Conservation (phyloP, 768 basidiomycete genomes). For the Macrolepiota fuliginosa region DNA sequence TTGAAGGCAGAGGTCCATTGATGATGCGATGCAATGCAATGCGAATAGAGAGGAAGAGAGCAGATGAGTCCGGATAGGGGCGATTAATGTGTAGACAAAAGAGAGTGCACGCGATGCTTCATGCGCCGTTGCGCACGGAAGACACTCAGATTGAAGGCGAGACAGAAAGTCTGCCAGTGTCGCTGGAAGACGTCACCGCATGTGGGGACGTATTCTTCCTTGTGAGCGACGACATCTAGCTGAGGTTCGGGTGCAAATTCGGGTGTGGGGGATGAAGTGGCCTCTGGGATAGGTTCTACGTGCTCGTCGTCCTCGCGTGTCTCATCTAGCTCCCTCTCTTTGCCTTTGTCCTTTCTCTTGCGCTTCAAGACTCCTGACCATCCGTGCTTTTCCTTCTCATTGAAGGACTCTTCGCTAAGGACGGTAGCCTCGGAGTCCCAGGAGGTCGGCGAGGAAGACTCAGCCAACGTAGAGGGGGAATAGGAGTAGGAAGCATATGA, state of each 20-base stretch:
- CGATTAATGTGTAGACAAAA: conserved; percentile 8
- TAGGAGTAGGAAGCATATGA: background rate
- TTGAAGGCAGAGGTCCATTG: background rate
- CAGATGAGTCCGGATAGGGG: background rate
- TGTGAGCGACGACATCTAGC: background rate
- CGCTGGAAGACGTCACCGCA: conserved; percentile 12
- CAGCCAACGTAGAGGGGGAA: conserved; percentile 4
- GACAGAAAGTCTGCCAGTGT: conserved; percentile 12
- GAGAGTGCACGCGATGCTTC: conserved; percentile 11
- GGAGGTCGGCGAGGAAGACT: conserved; percentile 7
- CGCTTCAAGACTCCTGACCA: conserved; percentile 9
- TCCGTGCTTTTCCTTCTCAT: conserved; percentile 10
- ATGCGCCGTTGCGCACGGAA: conserved; percentile 13
- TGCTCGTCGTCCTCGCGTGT: conserved; percentile 6
- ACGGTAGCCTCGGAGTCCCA: conserved; percentile 4
- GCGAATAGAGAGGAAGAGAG: background rate
- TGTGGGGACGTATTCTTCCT: conserved; percentile 11
- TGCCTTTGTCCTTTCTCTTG: conserved; percentile 12
- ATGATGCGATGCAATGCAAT: conserved; percentile 6
- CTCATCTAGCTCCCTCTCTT: conserved; percentile 4
- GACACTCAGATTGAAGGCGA: conserved; percentile 12
- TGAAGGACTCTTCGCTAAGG: conserved; percentile 3
- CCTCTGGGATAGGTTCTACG: background rate
- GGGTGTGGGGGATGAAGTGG: background rate
- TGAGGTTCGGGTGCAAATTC: background rate